Conservation (phyloP, 805 yeast genomes). For the Candida andamanensis region DNA sequence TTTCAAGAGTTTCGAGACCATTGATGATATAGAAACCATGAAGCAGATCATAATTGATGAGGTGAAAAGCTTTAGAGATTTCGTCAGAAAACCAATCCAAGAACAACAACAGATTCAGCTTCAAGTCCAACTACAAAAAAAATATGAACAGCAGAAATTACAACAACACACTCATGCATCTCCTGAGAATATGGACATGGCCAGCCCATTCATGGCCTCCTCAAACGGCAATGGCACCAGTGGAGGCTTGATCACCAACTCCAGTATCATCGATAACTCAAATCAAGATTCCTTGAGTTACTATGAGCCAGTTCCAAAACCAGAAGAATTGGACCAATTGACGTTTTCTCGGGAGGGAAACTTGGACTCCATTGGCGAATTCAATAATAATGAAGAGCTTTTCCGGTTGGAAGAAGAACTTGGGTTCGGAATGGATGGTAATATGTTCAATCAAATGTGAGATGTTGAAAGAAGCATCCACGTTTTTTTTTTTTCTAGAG, state of each 20-base stretch:
- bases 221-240: constrained; percentile 13
- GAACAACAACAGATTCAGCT: constrained; percentile 43
- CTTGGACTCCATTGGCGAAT: constrained; percentile 8
- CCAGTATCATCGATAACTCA: constrained; percentile 9
- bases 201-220: constrained; percentile 12
- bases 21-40: constrained; percentile 74
- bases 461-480: neutral
- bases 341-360: constrained; percentile 13
- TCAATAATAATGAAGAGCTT: constrained; percentile 20
- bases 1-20: constrained; percentile 74
- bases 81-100: constrained; percentile 71
- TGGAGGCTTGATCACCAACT: constrained; percentile 16
- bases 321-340: constrained; percentile 40
- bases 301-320: constrained; percentile 37
- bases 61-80: constrained; percentile 70
- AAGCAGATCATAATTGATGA: constrained; percentile 74
- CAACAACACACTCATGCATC: constrained; percentile 10
- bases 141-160: constrained; percentile 17
- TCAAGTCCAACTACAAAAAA: constrained; percentile 26
- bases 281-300: constrained; percentile 21
- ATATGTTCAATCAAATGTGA: constrained; percentile 10
- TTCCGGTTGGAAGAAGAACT: constrained; percentile 40
- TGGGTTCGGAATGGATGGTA: constrained; percentile 42
- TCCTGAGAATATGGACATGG: constrained; percentile 12
- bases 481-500: neutral